Percentiles rank a stretch among this genome's conserved stretches.
phyloP scores from a whole-genome alignment of 228 moss, liverwort and hornwort species.

The Sphagnum fallax region DNA sequence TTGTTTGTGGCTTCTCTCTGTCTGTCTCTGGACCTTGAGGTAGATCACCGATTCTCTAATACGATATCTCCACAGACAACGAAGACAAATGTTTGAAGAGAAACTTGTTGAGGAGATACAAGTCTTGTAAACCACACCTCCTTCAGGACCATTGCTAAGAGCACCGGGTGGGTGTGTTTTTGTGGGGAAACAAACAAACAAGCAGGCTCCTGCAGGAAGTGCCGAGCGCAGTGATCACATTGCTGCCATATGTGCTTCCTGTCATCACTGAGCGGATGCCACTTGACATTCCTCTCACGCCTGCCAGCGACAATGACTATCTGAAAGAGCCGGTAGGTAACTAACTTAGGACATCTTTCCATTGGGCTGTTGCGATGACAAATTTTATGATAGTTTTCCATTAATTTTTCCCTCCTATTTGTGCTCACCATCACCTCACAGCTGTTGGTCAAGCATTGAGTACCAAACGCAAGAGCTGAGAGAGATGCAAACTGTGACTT shows the following conservation, averaged over 20 bases:
- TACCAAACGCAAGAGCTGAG: too few species aligned
- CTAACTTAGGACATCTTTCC: slow-evolving; percentile 7
- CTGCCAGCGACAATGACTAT: slow-evolving; percentile 52
- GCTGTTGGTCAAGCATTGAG: too few species aligned
- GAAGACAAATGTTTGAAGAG: not conserved
- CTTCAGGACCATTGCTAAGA: too few species aligned
- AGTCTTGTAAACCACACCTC: too few species aligned
- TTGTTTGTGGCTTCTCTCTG: too few species aligned
- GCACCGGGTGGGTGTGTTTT: too few species aligned
- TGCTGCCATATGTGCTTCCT: slow-evolving; percentile 81
- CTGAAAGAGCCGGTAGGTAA: slow-evolving; percentile 45
- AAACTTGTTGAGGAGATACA: too few species aligned
- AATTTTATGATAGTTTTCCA: not conserved
- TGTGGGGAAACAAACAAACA: not conserved
- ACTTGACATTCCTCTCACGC: slow-evolving; percentile 69
- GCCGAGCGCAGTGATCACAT: slow-evolving; percentile 61
- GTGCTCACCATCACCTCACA: not conserved
- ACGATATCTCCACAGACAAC: not conserved
- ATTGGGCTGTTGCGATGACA: too few species aligned
- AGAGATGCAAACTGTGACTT: too few species aligned
- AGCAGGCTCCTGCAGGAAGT: slow-evolving; percentile 59
- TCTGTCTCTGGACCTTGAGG: too few species aligned
- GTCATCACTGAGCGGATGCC: slow-evolving; percentile 75
- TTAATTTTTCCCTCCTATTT: not conserved
- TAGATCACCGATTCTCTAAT: not conserved